Evolutionary conservation across 1,139 yeast genomes (phyloP).

Genomic region (Candida albicans): DNA sequence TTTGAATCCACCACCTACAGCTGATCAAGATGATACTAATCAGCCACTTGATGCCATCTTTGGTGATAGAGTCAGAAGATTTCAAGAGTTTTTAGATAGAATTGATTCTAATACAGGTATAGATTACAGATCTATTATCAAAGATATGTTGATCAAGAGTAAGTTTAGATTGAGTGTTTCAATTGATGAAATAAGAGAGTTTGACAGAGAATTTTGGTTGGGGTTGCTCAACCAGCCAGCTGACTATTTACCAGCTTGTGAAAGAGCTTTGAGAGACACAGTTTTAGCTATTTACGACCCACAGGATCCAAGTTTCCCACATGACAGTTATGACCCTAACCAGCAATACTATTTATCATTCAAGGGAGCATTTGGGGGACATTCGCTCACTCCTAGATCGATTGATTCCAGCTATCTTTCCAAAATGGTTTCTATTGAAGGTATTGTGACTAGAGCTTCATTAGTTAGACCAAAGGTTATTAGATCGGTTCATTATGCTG

Average conservation of each 20-base stretch:
- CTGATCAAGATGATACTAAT: slow-evolving; percentile 9
- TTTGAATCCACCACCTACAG: not conserved
- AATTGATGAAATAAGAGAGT: slow-evolving; percentile 84
- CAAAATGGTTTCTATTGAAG: slow-evolving; percentile 85
- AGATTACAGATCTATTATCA: slow-evolving; percentile 68
- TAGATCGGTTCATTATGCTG: slow-evolving; percentile 93
- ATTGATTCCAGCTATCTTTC: slow-evolving; percentile 76
- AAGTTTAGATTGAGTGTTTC: slow-evolving; percentile 71
- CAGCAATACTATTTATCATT: slow-evolving; percentile 78
- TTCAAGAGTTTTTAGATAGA: slow-evolving; percentile 81
- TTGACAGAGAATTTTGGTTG: slow-evolving; percentile 74
- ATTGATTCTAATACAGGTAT: slow-evolving; percentile 42
- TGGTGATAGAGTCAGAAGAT: slow-evolving; percentile 82
- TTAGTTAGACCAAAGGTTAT: slow-evolving; percentile 89
- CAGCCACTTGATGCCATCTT: slow-evolving; percentile 51
- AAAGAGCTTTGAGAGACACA: slow-evolving; percentile 81
- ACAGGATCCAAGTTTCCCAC: slow-evolving; percentile 43
- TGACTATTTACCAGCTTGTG: slow-evolving; percentile 86
- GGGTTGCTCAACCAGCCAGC: slow-evolving; percentile 80
- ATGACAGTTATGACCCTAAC: slow-evolving; percentile 51
- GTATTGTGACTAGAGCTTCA: slow-evolving; percentile 93
- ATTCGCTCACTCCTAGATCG: slow-evolving; percentile 85
- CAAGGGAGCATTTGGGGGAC: slow-evolving; percentile 90
- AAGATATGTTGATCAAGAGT: slow-evolving; percentile 66
- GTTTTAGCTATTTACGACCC: slow-evolving; percentile 68